Evolutionary conservation across 2,329 filamentous ascomycete genomes (phyloP).

Genomic region (Talaromyces sp.): DNA sequence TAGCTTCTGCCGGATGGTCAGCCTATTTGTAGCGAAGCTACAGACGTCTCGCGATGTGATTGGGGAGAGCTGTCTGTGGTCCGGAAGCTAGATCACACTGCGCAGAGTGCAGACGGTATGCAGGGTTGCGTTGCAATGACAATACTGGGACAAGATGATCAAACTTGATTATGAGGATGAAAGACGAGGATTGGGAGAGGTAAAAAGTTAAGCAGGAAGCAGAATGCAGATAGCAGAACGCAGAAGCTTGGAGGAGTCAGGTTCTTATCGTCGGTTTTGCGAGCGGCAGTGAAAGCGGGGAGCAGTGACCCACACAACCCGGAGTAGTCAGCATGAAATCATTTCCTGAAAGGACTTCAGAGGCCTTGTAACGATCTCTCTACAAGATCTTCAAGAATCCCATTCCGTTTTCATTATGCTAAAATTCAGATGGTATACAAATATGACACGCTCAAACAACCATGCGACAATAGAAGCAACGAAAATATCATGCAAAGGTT

Average conservation of each 20-base stretch:
- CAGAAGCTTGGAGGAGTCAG: neutral
- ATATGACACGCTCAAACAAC: neutral
- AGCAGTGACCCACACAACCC: slow-evolving; percentile 1
- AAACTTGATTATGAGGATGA: neutral
- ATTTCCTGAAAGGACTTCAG: neutral
- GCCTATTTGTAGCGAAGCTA: neutral
- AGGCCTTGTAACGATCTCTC: neutral
- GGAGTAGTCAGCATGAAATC: neutral
- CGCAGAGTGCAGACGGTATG: neutral
- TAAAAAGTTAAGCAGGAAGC: neutral
- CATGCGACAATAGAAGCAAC: neutral
- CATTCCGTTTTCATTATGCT: neutral
- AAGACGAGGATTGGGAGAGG: neutral
- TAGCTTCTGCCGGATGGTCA: neutral
- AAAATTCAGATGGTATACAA: neutral
- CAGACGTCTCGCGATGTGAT: slow-evolving; percentile 5
- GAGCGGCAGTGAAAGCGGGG: slow-evolving; percentile 2
- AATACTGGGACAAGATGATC: neutral
- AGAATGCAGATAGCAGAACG: too few relatives aligned
- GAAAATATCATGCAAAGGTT: neutral
- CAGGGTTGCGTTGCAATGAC: neutral
- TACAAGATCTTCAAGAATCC: neutral
- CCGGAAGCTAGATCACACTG: slow-evolving; percentile 3
- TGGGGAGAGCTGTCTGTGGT: slow-evolving; percentile 8
- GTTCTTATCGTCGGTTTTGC: slow-evolving; percentile 4